Base-by-base conservation (phyloP, 2,329 filamentous ascomycete species). In the Hymenoscyphus infarciens region DNA sequence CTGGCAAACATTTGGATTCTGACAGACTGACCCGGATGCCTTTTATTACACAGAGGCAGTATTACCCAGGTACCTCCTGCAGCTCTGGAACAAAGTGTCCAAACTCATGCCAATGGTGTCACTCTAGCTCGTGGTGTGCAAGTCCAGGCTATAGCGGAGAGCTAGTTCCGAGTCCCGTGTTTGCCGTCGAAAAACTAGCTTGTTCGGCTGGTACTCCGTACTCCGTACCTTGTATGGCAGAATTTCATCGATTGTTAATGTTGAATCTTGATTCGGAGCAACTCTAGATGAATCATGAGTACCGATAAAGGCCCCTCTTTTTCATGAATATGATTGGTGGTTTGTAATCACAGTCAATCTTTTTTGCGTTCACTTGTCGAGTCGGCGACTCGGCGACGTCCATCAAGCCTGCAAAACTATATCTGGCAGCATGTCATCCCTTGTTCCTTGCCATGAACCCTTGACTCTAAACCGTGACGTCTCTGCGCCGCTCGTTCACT, bases 61-160 rank as follows among this genome's bases (percentile, higher is more conserved):
- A 49, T 22, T 49, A 49, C 42, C n/a, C 11, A 22, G 7, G 19
- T 31, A 31, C 29, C 29, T 13, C 22, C 19, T 25, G 45, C 45
- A 52, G 45, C 19, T 25, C 19, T 52, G 45, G 10, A 25, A 52
- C 19, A 52, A 52, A 52, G 45, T 38, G 45, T 19, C n/a, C 45
- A 52, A 22, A 52, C 13, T 52, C 45, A 52, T 25, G 10, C 45
- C 22, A 22, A 22, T 52, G 45, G 45, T 52, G 45, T 52, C 22
- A 52, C 45, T 52, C 19, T 25, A 22, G 45, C 45, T 52, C 45
- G 45, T 52, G 45, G 45, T 52, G 45, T 22, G 45, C 45, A 52
- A 52, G 45, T 52, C 45, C 45, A 27, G 45, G n/a, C 45, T 52
- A 52, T 52, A 22, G 8, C 19, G 19, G 45, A 22, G 7, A 49